Percentiles rank a stretch among this genome's conserved stretches.
These are phyloP conservation scores for Fraxinus paxiana DNA, from an alignment of 305 asterid genomes.

Conservation along the genomic window DNA sequence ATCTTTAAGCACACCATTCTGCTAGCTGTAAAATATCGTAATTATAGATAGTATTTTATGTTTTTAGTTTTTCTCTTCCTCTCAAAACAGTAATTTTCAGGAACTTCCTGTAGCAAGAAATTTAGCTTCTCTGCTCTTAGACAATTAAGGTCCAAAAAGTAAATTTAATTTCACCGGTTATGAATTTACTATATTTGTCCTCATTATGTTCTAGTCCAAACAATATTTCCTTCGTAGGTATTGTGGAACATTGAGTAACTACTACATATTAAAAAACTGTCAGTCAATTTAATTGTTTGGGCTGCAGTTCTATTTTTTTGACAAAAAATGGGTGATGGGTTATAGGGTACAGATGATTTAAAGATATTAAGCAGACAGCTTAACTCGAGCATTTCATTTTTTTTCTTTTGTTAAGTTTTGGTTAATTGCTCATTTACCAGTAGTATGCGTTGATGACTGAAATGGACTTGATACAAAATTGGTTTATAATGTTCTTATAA, in stretches of 20 bases:
- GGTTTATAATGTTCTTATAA: not conserved
- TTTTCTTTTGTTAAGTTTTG: not conserved
- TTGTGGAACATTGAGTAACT: not conserved
- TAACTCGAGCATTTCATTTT: not conserved
- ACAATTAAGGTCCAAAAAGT: not conserved
- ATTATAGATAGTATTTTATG: not conserved
- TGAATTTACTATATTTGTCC: not conserved
- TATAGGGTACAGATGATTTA: not conserved
- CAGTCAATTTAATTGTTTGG: not conserved
- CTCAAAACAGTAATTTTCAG: not conserved
- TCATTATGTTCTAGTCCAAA: not conserved
- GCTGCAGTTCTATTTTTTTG: not conserved
- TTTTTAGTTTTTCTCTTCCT: not conserved
- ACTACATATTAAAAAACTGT: not conserved
- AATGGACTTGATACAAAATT: not conserved
- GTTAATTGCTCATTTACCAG: not conserved
- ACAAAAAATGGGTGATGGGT: not conserved
- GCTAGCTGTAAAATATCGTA: not conserved
- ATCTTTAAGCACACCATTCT: not conserved
- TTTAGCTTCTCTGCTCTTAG: constrained; percentile 4
- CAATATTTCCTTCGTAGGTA: not conserved
- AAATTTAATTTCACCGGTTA: not conserved
- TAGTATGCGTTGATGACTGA: not conserved
- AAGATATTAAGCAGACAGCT: not conserved
- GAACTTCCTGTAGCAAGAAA: not conserved